A percentile compares a stretch with the other conserved stretches of the same genome.
Evolutionary conservation across 768 basidiomycete species (phyloP).

Genomic region (Boletus subparvulus): DNA sequence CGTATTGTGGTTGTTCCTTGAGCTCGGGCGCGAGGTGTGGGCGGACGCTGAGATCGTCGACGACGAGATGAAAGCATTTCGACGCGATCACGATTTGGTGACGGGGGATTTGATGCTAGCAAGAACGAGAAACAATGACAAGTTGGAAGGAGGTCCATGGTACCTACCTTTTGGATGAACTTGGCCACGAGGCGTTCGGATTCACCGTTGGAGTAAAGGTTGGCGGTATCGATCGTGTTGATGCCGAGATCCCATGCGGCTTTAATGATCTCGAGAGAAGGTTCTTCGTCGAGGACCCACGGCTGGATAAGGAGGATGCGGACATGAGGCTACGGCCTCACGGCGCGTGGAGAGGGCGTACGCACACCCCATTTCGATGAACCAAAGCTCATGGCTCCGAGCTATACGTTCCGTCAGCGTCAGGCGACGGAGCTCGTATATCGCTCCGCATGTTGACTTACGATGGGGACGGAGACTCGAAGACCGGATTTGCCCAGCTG

Average conservation of each 20-base stretch:
- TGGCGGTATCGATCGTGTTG: slow-evolving; percentile 41
- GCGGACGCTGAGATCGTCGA: neutral
- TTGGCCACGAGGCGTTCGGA: slow-evolving; percentile 39
- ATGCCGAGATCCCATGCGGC: slow-evolving; percentile 42
- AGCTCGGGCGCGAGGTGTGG: neutral
- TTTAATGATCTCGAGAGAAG: slow-evolving; percentile 37
- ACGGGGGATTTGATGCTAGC: slow-evolving; percentile 34
- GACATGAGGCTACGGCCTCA: neutral
- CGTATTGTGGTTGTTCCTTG: slow-evolving; percentile 14
- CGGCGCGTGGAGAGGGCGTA: neutral
- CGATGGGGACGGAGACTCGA: slow-evolving; percentile 35
- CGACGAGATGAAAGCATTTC: slow-evolving; percentile 25
- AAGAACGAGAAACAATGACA: too few species aligned
- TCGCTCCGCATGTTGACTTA: slow-evolving; percentile 9
- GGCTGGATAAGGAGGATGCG: neutral
- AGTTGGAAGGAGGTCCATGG: neutral
- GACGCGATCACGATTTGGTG: slow-evolving; percentile 32
- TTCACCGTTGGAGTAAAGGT: slow-evolving; percentile 36
- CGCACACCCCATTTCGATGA: slow-evolving; percentile 27
- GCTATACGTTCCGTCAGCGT: slow-evolving; percentile 15
- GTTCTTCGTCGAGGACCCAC: slow-evolving; percentile 30
- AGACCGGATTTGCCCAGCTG: slow-evolving; percentile 34
- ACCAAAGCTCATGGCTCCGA: slow-evolving; percentile 31
- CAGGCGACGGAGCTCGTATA: too few species aligned
- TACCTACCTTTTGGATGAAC: slow-evolving; percentile 35